Base-by-base conservation (phyloP, 768 basidiomycete species). In the Phlebiopsis flavidoalba region DNA sequence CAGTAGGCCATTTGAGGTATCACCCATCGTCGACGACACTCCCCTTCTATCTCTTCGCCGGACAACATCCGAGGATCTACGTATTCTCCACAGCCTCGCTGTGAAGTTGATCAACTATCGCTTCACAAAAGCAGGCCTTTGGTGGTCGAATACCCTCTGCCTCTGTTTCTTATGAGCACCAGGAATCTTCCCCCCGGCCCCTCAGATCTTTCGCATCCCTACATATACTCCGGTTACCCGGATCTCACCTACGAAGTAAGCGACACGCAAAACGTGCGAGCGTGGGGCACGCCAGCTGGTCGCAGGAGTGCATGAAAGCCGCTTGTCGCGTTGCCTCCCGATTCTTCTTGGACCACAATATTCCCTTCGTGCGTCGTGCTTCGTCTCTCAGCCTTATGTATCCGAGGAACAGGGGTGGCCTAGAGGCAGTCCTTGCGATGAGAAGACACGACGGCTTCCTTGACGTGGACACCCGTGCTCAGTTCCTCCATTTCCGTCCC, bases 231-330 rank as follows among this genome's bases (percentile, higher is more conserved):
- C 62, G 90, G 80, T 22, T 87, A 83, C 72, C 90, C 79, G 8
- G 64, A 72, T 19, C 70, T 82, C 19, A 66, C 63, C 5, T 91
- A 88, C 68, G 63, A 60, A 1, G 80, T 89, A 1, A 60, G 46
- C 0, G 58, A 67, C 2, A 50, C 62, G 17, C 64, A 65, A 8
- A 63, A 65, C 15, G 3, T 57, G 3, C n/a, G 76, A 76, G 17
- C 37, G 46, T 1, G 84, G 86, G 24, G 64, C 88, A 17, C 80
- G 82, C 46, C 65, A 70, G 51, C 67, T 93, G 56, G 85, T 99
- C 11, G 77, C 86, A n/a, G 0, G 94, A 97, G 72, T 77, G 80
- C 66, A 95, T 95, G 88, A 89, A 93, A 67, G 68, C 87, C 17
- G 93, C 92, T 0, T 87, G 85, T 52, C 84, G 87, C 1, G 77